Evolutionary conservation across 495 filamentous ascomycete species (phyloP).

Genomic region (Opeltia flavorubescens): DNA sequence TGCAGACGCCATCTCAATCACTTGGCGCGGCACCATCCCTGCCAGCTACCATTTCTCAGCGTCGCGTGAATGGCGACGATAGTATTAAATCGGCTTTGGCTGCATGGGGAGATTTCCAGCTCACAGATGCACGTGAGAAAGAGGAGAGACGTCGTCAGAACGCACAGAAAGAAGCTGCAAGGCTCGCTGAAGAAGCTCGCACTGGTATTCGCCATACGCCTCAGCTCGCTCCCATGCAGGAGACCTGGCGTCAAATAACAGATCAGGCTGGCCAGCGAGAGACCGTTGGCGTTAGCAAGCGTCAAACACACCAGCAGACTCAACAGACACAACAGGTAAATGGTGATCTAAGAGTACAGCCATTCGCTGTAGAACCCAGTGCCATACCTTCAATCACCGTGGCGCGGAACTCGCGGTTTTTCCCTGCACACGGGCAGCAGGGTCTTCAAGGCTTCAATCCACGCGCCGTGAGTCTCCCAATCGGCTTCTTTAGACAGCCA

Average conservation of each 20-base stretch:
- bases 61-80: neutral
- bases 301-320: constrained; percentile 13
- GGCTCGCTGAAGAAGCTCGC: constrained; percentile 23
- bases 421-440: constrained; percentile 36
- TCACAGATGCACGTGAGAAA: constrained; percentile 29
- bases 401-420: constrained; percentile 52
- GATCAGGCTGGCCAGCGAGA: constrained; percentile 29
- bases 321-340: constrained; percentile 18
- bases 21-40: neutral
- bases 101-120: constrained; percentile 39
- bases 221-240: constrained; percentile 37
- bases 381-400: constrained; percentile 9
- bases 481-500: constrained; percentile 23
- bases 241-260: constrained; percentile 48
- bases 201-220: constrained; percentile 15
- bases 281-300: constrained; percentile 23
- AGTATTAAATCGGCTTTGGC: constrained; percentile 6
- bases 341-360: constrained; percentile 7
- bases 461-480: constrained; percentile 6
- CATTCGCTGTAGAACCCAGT: constrained; percentile 4
- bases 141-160: constrained; percentile 26
- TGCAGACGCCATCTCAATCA: neutral
- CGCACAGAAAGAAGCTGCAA: constrained; percentile 24
- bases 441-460: constrained; percentile 11
- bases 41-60: neutral